These are phyloP conservation scores for Vitis rupestris DNA, from an alignment of 164 flowering plant species.

Conservation along the genomic window DNA sequence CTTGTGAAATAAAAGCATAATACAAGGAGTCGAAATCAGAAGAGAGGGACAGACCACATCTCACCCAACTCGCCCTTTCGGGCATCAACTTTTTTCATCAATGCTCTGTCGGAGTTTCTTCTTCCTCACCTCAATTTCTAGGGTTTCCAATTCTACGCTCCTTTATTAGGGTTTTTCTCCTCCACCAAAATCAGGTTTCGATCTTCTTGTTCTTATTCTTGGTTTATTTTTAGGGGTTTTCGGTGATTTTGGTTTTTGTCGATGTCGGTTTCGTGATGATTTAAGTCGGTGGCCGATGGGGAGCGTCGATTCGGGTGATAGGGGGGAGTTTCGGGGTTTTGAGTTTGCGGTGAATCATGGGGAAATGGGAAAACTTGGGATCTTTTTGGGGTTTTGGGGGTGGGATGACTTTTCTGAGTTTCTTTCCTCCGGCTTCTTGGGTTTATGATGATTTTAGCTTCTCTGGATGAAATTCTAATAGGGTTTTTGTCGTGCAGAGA, in stretches of 20 bases:
- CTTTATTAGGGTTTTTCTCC: neutral
- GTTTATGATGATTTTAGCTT: neutral
- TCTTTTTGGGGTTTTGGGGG: conserved; percentile 3
- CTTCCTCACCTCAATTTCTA: neutral
- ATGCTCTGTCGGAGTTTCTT: conserved; percentile 15
- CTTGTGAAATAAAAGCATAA: too few species aligned
- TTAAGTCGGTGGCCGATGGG: neutral
- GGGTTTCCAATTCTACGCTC: neutral
- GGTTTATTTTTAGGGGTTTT: too few species aligned
- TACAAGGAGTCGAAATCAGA: too few species aligned
- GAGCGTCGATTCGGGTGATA: neutral
- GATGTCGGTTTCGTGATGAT: neutral
- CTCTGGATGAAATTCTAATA: neutral
- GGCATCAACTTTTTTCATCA: conserved; percentile 7
- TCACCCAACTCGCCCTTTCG: neutral
- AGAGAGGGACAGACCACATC: neutral
- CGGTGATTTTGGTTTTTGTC: neutral
- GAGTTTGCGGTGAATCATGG: neutral
- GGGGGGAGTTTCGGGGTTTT: neutral
- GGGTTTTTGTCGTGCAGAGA: conserved; percentile 6
- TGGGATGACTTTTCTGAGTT: neutral
- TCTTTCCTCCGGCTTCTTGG: neutral
- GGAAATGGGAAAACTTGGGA: neutral
- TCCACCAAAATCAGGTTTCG: conserved; percentile 2
- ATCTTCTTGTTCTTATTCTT: neutral